Evolutionary conservation across 108 stramenopile genomes (phyloP), one percentile per base, ranked within the genome.

Genomic region (Cylindrotheca closterium): DNA sequence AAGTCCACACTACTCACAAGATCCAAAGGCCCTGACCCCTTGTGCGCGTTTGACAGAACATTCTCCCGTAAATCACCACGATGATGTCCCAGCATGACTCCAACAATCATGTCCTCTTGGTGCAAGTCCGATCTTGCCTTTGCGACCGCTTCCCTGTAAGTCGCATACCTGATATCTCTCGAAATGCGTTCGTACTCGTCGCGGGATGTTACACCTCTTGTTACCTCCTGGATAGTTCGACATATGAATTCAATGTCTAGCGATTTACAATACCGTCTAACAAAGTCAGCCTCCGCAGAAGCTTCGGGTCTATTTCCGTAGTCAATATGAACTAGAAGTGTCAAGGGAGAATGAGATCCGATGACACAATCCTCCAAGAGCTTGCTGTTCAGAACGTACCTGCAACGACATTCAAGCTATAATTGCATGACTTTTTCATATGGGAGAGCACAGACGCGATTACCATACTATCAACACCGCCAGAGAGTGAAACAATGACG

Each of bases 401-500:
- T 10, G 85, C 90, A 30, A 65, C 50, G 26, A 92, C 67, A 15
- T 71, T 58, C 51, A 74, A 60, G 12, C 82, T 62, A 56, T 82
- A 85, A 7, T 68, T 67, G 48, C 60, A 74, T 22, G 55, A 60
- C 17, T 79, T 57, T 15, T 68, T 70, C 30, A 96, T 76, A 56
- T 80, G 72, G 26, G 81, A 75, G 46, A 98, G 80, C 25, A 82
- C 87, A 34, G 79, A 70, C 37, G 91, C 88, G 71, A 98, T 96
- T 4, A 97, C 98, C 98, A 98, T 98, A 73, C 89, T 91, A 69
- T 98, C 98, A n/a, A 98, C 98, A 32, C 98, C 98, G 28, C 98
- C 98, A 24, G 93, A 95, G 21, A 98, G 85, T 12, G 95, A 96
- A 1, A 97, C 87, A 58, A 94, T 87, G 26, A 82, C 60, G 10